Percentiles rank a stretch among this genome's conserved stretches.
Evolutionary conservation across 805 yeast species (phyloP).

Genomic region (Suhomyces pyralidae): DNA sequence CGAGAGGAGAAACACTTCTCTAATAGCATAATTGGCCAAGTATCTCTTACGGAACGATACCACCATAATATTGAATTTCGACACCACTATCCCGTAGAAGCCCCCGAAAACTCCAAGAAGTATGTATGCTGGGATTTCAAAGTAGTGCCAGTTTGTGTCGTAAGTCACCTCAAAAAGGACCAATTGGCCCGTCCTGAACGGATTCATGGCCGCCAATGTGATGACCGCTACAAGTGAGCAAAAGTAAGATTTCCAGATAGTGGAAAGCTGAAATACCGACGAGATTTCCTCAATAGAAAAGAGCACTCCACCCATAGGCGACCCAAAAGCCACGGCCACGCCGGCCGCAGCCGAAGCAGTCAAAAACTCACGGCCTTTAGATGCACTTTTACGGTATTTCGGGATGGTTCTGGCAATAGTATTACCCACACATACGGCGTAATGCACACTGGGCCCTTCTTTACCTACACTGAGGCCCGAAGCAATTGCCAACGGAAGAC

Average conservation of each 20-base stretch:
- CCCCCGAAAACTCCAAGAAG: constrained; percentile 90
- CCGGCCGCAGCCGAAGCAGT: constrained; percentile 97
- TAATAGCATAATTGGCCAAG: constrained; percentile 54
- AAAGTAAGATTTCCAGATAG: constrained; percentile 89
- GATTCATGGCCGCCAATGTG: constrained; percentile 75
- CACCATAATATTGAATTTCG: constrained; percentile 70
- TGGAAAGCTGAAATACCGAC: constrained; percentile 64
- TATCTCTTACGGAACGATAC: constrained; percentile 75
- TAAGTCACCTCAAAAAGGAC: constrained; percentile 91
- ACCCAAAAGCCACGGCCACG: constrained; percentile 96
- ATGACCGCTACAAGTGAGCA: constrained; percentile 87
- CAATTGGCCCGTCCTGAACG: constrained; percentile 91
- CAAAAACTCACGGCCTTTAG: constrained; percentile 55
- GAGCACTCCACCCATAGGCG: constrained; percentile 94
- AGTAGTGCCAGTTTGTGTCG: constrained; percentile 80
- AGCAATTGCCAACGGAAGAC: constrained; percentile 87
- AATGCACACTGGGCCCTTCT: constrained; percentile 98
- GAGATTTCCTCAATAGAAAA: constrained; percentile 92
- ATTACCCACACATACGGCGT: constrained; percentile 94
- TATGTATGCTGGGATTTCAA: constrained; percentile 78
- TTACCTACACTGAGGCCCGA: constrained; percentile 93
- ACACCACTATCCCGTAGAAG: constrained; percentile 73
- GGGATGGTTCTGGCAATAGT: constrained; percentile 58
- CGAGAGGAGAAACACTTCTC: constrained; percentile 70
- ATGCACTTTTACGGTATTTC: constrained; percentile 44